Evolutionary conservation across 306 rosid species (phyloP).

Genomic region (Cucurbita argyrosperma): DNA sequence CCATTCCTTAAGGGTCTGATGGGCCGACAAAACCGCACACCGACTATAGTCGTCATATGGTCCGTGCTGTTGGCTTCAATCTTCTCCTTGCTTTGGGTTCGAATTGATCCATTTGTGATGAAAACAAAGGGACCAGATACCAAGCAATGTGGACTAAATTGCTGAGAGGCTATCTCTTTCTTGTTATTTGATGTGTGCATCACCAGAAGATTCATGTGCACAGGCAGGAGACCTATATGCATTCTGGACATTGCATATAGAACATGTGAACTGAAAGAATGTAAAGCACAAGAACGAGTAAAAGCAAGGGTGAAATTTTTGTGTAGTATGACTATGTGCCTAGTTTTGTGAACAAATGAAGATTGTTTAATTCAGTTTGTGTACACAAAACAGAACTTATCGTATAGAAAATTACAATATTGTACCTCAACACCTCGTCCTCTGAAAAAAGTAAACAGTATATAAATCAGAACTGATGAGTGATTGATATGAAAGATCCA

Average conservation of each 20-base stretch:
- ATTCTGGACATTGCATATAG: constrained; percentile 25
- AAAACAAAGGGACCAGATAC: constrained; percentile 85
- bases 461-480: not conserved
- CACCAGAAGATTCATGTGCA: constrained; percentile 26
- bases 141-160: constrained; percentile 78
- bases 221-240: constrained; percentile 21
- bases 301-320: constrained; percentile 35
- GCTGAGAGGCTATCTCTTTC: constrained; percentile 26
- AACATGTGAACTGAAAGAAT: constrained; percentile 18
- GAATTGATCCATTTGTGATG: constrained; percentile 76
- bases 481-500: not conserved
- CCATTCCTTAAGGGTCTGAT: constrained; percentile 96
- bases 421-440: not conserved
- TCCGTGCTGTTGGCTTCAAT: constrained; percentile 86
- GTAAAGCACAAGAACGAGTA: constrained; percentile 28
- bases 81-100: constrained; percentile 92
- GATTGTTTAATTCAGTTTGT: constrained; percentile 14
- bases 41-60: constrained; percentile 93
- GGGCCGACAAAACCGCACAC: constrained; percentile 96
- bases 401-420: not conserved
- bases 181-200: constrained; percentile 25
- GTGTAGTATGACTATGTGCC: constrained; percentile 31
- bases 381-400: not conserved
- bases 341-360: constrained; percentile 37
- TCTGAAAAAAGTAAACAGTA: not conserved